Percentiles rank a stretch among this genome's conserved stretches.
Conservation (phyloP, 805 yeast genomes). For the Wickerhamiella nectarea region DNA sequence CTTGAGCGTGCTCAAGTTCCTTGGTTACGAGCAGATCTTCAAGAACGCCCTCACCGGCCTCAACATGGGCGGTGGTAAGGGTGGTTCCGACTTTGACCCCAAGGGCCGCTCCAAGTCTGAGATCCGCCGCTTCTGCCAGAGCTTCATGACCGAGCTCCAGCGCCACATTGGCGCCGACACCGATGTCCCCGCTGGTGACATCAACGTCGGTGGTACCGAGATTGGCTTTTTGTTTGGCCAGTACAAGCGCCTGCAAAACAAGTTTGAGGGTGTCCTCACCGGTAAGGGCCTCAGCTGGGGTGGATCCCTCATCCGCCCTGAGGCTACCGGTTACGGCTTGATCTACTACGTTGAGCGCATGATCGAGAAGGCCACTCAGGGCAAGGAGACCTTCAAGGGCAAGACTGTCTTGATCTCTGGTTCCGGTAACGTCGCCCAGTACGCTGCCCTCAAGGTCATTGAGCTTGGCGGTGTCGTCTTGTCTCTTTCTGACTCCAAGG, state of each 20-base stretch:
- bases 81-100: constrained; percentile 97
- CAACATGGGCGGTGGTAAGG: constrained; percentile 98
- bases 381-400: constrained; percentile 81
- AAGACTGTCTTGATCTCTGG: constrained; percentile 95
- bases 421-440: constrained; percentile 98
- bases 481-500: constrained; percentile 89
- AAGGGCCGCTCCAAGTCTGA: constrained; percentile 87
- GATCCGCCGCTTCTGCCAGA: constrained; percentile 91
- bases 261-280: constrained; percentile 93
- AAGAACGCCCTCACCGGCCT: constrained; percentile 96
- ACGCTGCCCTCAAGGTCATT: constrained; percentile 92
- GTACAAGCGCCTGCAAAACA: constrained; percentile 79
- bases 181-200: constrained; percentile 99
- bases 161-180: constrained; percentile 95
- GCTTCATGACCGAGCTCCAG: constrained; percentile 90
- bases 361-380: constrained; percentile 84
- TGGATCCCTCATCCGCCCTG: constrained; percentile 97
- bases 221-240: constrained; percentile 94
- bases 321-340: constrained; percentile 97
- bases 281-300: constrained; percentile 99
- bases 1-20: constrained; percentile 84
- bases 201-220: constrained; percentile 96
- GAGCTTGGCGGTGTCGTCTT: constrained; percentile 95
- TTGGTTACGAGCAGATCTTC: constrained; percentile 97
- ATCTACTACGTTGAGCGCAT: constrained; percentile 95